phyloP scores from a whole-genome alignment of 345 rosid genomes.

The Geranium rotundifolium region DNA sequence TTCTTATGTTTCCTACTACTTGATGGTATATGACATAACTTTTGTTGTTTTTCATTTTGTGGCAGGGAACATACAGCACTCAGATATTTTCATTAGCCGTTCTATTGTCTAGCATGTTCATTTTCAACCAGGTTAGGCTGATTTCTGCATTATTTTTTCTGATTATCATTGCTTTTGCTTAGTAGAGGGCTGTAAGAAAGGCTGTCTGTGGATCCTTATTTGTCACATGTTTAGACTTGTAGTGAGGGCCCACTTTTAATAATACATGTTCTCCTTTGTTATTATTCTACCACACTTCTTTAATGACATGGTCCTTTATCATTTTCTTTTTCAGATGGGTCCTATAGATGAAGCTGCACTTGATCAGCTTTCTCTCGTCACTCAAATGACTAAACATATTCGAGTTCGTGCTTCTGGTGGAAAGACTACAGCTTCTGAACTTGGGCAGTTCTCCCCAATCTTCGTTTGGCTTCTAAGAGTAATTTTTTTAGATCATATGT shows the following conservation, averaged over 20 bases:
- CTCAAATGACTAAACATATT: constrained; percentile 95
- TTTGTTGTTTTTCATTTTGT: constrained; percentile 4
- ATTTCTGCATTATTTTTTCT: neutral
- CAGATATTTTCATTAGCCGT: constrained; percentile 97
- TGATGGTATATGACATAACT: neutral
- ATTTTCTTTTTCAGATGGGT: constrained; percentile 53
- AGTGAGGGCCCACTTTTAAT: no score
- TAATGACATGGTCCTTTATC: neutral
- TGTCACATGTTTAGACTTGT: no score
- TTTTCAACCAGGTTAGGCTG: constrained; percentile 76
- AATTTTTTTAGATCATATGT: constrained; percentile 10
- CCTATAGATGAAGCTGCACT: constrained; percentile 96
- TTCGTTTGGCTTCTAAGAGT: constrained; percentile 99
- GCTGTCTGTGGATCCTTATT: no score
- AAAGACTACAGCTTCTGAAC: constrained; percentile 61
- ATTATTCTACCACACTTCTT: no score
- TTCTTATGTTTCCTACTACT: neutral
- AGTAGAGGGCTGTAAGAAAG: neutral
- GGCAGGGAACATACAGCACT: constrained; percentile 95
- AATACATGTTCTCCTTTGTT: no score
- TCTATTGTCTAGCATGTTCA: constrained; percentile 91
- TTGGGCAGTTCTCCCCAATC: constrained; percentile 90
- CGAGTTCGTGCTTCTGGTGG: constrained; percentile 89
- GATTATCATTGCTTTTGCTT: neutral
- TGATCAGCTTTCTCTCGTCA: constrained; percentile 91